Evolutionary conservation across 805 yeast species (phyloP).

Genomic region (Metschnikowia similis): DNA sequence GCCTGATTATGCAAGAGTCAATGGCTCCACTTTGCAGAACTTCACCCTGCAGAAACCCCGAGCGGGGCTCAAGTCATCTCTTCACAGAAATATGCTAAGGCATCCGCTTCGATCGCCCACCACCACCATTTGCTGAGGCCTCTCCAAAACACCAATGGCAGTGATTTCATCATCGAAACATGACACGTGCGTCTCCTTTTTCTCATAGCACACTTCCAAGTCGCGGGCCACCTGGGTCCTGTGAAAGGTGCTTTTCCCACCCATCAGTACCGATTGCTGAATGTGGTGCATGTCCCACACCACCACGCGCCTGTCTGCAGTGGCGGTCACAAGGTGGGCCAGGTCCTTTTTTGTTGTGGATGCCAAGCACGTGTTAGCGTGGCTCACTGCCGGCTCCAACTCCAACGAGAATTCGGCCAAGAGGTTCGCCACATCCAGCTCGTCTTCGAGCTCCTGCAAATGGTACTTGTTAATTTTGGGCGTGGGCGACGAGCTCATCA

Average conservation of each 20-base stretch:
- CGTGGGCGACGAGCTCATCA: constrained; percentile 19
- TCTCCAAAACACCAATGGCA: background rate
- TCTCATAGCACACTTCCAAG: constrained; percentile 16
- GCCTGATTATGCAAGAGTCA: too few species aligned
- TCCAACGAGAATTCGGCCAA: constrained; percentile 18
- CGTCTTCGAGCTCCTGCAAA: constrained; percentile 20
- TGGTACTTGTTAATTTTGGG: constrained; percentile 23
- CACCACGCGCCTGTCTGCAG: constrained; percentile 24
- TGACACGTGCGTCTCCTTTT: background rate
- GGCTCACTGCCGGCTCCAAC: constrained; percentile 11
- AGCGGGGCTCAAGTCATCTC: too few species aligned
- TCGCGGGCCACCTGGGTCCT: constrained; percentile 11
- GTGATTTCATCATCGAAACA: background rate
- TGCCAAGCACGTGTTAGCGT: constrained; percentile 7
- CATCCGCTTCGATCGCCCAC: background rate
- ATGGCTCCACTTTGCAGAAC: too few species aligned
- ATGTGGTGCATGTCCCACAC: constrained; percentile 26
- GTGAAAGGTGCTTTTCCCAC: constrained; percentile 5
- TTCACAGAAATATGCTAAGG: background rate
- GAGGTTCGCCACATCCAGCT: constrained; percentile 16
- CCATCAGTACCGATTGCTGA: constrained; percentile 6
- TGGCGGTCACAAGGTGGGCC: constrained; percentile 22
- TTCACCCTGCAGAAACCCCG: too few species aligned
- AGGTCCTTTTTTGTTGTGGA: background rate
- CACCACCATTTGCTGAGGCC: background rate